Evolutionary conservation across 306 rosid genomes (phyloP).

Genomic region (Corylus heterophylla): DNA sequence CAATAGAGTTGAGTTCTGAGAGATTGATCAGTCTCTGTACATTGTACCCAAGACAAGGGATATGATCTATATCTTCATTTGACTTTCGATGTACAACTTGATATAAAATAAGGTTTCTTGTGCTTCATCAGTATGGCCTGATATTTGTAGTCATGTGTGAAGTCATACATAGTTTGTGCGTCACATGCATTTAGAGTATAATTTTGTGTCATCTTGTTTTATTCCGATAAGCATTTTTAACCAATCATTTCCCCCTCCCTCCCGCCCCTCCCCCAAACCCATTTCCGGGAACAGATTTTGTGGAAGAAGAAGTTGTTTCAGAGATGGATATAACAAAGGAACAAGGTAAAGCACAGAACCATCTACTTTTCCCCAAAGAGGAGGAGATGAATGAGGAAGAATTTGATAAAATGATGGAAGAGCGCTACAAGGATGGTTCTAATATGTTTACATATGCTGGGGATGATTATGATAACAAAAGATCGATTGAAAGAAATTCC

Average conservation of each 20-base stretch:
- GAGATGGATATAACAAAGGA: slow-evolving; percentile 34
- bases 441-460: slow-evolving; percentile 46
- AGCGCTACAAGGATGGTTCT: slow-evolving; percentile 49
- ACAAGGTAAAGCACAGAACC: slow-evolving; percentile 41
- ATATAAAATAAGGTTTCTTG: background rate
- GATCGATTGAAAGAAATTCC: slow-evolving; percentile 36
- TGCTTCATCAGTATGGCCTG: background rate
- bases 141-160: background rate
- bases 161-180: background rate
- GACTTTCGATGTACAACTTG: background rate
- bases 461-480: slow-evolving; percentile 67
- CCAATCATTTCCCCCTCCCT: too few relatives aligned
- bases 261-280: background rate
- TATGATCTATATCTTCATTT: background rate
- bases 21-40: background rate
- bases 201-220: background rate
- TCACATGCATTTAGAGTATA: background rate
- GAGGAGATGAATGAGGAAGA: slow-evolving; percentile 79
- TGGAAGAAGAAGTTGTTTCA: slow-evolving; percentile 51
- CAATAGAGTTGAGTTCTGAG: background rate
- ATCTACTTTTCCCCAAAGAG: slow-evolving; percentile 69
- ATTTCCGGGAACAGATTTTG: slow-evolving; percentile 41
- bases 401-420: slow-evolving; percentile 77
- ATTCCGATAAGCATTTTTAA: background rate
- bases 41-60: background rate